A percentile compares a stretch with the other conserved stretches of the same genome.
phyloP scores from a whole-genome alignment of 2,329 filamentous ascomycete species.

The Calycina marina region DNA sequence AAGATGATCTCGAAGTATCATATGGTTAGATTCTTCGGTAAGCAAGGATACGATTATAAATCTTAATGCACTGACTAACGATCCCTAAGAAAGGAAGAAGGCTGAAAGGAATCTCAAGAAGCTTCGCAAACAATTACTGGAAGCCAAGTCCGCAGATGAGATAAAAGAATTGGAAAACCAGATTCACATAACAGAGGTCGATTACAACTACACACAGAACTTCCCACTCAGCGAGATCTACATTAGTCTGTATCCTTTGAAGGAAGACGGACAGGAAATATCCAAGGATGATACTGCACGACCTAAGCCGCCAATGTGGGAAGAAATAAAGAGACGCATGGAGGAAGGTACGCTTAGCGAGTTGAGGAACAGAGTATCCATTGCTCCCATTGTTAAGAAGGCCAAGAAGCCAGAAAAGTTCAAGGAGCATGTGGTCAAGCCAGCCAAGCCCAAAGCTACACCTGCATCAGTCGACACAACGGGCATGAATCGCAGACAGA shows the following conservation, averaged over 20 bases:
- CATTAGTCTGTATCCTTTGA: slow-evolving; percentile 43
- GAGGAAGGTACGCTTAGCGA: slow-evolving; percentile 30
- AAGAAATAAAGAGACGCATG: slow-evolving; percentile 49
- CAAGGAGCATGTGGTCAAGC: slow-evolving; percentile 9
- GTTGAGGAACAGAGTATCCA: slow-evolving; percentile 15
- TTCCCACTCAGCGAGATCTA: slow-evolving; percentile 60
- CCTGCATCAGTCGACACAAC: slow-evolving; percentile 13
- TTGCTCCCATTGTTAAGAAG: slow-evolving; percentile 6
- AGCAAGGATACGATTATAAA: slow-evolving; percentile 11
- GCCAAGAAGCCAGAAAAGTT: slow-evolving; percentile 10
- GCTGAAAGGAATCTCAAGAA: slow-evolving; percentile 52
- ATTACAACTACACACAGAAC: slow-evolving; percentile 61
- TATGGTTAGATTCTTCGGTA: slow-evolving; percentile 75
- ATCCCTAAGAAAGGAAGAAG: slow-evolving; percentile 51
- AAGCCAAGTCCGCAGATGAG: slow-evolving; percentile 35
- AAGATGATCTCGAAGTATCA: slow-evolving; percentile 69
- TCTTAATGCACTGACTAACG: slow-evolving; percentile 5
- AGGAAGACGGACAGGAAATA: slow-evolving; percentile 23
- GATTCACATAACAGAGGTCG: slow-evolving; percentile 56
- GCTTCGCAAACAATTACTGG: slow-evolving; percentile 41
- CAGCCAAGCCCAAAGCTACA: slow-evolving; percentile 1
- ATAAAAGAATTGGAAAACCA: slow-evolving; percentile 35
- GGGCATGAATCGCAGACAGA: slow-evolving; percentile 20
- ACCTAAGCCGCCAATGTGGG: slow-evolving; percentile 46
- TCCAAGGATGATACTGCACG: slow-evolving; percentile 17